Evolutionary conservation across 164 flowering plant species (phyloP).

Genomic region (Nymphaea thermarum): DNA sequence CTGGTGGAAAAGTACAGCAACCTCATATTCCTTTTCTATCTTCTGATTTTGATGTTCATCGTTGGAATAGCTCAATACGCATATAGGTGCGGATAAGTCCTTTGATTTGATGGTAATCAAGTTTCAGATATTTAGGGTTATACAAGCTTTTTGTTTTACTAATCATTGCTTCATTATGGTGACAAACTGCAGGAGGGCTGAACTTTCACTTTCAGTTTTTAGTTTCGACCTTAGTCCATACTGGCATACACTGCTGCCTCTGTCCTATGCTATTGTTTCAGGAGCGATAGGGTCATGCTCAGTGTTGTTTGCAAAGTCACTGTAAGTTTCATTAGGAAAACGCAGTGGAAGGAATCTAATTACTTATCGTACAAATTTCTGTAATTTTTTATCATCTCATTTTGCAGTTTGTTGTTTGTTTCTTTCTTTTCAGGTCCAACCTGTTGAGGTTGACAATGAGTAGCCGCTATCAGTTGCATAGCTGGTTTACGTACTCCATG

Average conservation of each 20-base stretch:
- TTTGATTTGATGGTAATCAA: not conserved
- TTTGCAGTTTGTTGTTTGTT: not conserved
- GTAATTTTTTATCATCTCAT: slow-evolving; percentile 4
- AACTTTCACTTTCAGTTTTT: slow-evolving; percentile 41
- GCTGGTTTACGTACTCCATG: slow-evolving; percentile 95
- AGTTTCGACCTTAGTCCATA: slow-evolving; percentile 58
- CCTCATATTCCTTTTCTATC: slow-evolving; percentile 65
- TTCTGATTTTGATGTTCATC: slow-evolving; percentile 50
- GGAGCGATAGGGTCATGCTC: slow-evolving; percentile 97
- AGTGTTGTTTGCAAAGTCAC: slow-evolving; percentile 90
- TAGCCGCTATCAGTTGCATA: slow-evolving; percentile 65
- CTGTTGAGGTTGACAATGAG: slow-evolving; percentile 77
- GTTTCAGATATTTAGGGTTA: not conserved
- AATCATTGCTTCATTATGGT: not conserved
- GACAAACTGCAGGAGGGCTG: slow-evolving; percentile 66
- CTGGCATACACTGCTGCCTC: slow-evolving; percentile 85
- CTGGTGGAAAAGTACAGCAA: slow-evolving; percentile 91
- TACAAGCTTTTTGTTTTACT: not conserved
- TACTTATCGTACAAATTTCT: not conserved
- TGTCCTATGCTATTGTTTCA: slow-evolving; percentile 90
- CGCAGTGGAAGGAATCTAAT: not conserved
- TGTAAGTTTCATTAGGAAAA: slow-evolving; percentile 32
- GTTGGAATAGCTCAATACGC: slow-evolving; percentile 56
- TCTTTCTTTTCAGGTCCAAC: slow-evolving; percentile 55
- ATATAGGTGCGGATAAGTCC: slow-evolving; percentile 41